Conservation (phyloP, 2,329 filamentous ascomycete species). For the Falciphora oryzae region DNA sequence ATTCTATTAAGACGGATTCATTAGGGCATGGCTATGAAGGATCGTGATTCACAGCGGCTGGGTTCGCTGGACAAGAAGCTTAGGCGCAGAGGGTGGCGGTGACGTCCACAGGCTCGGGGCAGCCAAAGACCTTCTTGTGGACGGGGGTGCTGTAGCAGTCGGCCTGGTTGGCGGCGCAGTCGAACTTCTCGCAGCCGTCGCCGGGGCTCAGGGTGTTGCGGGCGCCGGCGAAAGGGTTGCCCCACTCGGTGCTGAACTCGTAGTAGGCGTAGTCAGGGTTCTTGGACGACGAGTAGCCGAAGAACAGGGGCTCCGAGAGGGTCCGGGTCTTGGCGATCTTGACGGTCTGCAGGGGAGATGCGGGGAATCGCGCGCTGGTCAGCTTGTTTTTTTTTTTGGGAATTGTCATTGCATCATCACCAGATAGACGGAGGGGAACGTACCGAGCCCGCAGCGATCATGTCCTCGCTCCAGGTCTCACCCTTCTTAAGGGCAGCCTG, state of each 20-base stretch:
- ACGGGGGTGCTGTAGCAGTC: constrained; percentile 34
- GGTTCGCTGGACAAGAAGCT: too few relatives aligned
- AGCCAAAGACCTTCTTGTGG: constrained; percentile 33
- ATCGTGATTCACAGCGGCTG: background rate
- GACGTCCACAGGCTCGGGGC: constrained; percentile 33
- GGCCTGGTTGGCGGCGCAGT: constrained; percentile 30
- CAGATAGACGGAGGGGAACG: constrained; percentile 15
- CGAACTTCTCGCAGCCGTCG: constrained; percentile 30
- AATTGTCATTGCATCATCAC: background rate
- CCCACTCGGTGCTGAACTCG: constrained; percentile 27
- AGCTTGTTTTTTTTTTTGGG: constrained; percentile 13
- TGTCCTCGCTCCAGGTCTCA: constrained; percentile 29
- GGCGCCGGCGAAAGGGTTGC: constrained; percentile 33
- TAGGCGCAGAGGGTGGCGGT: constrained; percentile 24
- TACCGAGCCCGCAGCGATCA: constrained; percentile 30
- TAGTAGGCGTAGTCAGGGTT: constrained; percentile 34
- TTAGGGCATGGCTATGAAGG: background rate
- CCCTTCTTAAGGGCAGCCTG: constrained; percentile 28
- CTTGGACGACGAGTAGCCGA: constrained; percentile 34
- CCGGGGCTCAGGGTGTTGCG: constrained; percentile 32
- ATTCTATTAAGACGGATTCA: background rate
- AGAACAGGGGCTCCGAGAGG: constrained; percentile 32
- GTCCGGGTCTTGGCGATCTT: constrained; percentile 34
- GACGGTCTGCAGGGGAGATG: constrained; percentile 26
- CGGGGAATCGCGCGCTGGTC: background rate